phyloP scores from a whole-genome alignment of 495 filamentous ascomycete species.

The Peziza echinospora region DNA sequence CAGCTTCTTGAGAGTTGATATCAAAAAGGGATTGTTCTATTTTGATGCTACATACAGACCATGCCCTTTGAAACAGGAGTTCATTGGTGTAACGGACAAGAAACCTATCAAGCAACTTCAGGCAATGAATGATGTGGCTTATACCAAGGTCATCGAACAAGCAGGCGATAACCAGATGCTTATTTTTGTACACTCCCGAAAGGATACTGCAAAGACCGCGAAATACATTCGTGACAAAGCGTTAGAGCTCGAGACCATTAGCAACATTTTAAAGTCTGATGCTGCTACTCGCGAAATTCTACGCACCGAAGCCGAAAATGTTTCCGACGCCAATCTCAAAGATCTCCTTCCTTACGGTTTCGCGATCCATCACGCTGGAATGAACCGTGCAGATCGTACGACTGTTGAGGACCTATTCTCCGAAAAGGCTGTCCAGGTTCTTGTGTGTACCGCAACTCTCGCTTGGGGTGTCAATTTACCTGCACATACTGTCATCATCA shows the following conservation, averaged over 20 bases:
- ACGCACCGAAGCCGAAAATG: constrained; percentile 59
- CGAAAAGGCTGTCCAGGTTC: constrained; percentile 75
- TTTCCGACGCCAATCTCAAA: constrained; percentile 73
- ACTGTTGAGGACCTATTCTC: constrained; percentile 89
- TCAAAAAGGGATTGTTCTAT: constrained; percentile 68
- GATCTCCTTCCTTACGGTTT: constrained; percentile 91
- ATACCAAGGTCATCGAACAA: constrained; percentile 93
- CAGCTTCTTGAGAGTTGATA: constrained; percentile 83
- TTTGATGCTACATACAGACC: constrained; percentile 90
- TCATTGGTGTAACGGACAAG: constrained; percentile 91
- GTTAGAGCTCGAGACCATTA: constrained; percentile 84
- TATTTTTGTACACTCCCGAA: constrained; percentile 93
- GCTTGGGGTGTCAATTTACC: constrained; percentile 94
- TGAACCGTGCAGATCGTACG: constrained; percentile 79
- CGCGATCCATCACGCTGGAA: constrained; percentile 93
- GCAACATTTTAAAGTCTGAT: constrained; percentile 83
- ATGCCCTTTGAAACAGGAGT: constrained; percentile 86
- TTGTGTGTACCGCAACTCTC: constrained; percentile 89
- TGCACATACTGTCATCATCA: constrained; percentile 90
- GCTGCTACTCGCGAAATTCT: constrained; percentile 78
- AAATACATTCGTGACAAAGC: constrained; percentile 93
- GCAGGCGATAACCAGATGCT: constrained; percentile 91
- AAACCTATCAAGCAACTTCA: constrained; percentile 98
- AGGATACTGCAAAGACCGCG: constrained; percentile 94
- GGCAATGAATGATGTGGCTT: constrained; percentile 98